Base-by-base conservation (phyloP, 139 green algal genomes). In the Trebouxia sp. region DNA sequence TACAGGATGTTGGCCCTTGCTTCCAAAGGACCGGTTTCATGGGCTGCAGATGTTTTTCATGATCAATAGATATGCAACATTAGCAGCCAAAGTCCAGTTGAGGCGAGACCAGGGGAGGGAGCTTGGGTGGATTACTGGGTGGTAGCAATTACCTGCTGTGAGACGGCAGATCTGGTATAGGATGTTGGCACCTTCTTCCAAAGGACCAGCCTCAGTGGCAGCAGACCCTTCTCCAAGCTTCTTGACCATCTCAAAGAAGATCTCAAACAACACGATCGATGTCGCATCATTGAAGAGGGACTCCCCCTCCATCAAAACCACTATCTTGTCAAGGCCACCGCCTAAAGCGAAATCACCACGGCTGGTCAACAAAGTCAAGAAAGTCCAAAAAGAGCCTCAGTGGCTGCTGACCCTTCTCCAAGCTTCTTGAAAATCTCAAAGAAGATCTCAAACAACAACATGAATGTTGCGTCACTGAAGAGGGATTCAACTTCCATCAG, bases 221-320 rank as follows among this genome's bases (percentile, higher is more conserved):
- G 69, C 9, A 24, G 17, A 26, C 69, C 67, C 50, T 6, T 83
- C 22, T 3, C 37, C 39, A 8, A 83, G 24, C 17, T 56, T 37
- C 51, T 80, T 83, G 17, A 93, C 70, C 39, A 91, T 69, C 45
- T 90, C 50, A n/a, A 88, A 81, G 80, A 94, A 94, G 48, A 94
- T 80, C 75, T 96, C 86, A 82, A 97, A 97, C 38, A 97, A 86
- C 30, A 94, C 90, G 37, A 97, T 91, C 42, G 81, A 75, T 28
- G 65, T 78, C 3, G 66, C 76, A 24, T 85, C 80, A 74, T 97
- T 97, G 83, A 97, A 93, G 14, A 97, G 86, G 0, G 84, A 90
- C 89, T 97, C 94, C 0, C 92, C 90, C 83, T 97, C 93, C 76
- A 97, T 83, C 41, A 97, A 62, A 0, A 89, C 85, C 7, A 85